A percentile compares a stretch with the other conserved stretches of the same genome.
phyloP scores from a whole-genome alignment of 129 eudicot genomes.

The Apium graveolens region DNA sequence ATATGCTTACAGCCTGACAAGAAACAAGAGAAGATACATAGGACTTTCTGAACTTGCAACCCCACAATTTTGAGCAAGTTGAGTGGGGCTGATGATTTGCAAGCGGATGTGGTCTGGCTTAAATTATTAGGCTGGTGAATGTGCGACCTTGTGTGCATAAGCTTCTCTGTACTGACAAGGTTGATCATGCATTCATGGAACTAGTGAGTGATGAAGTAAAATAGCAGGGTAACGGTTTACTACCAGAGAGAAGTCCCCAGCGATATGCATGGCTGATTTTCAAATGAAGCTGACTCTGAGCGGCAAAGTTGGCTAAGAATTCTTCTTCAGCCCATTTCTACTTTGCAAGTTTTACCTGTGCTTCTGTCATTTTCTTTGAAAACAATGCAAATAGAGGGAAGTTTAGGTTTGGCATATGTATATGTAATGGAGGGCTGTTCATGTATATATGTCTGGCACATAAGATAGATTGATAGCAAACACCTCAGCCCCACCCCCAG shows the following conservation, averaged over 20 bases:
- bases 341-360: too few relatives aligned
- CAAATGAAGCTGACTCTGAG: background rate
- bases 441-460: constrained; percentile 18
- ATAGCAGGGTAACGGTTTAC: background rate
- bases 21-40: constrained; percentile 27
- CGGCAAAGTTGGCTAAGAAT: background rate
- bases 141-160: background rate
- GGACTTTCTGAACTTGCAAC: background rate
- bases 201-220: background rate
- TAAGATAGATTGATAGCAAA: background rate
- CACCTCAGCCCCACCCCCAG: constrained; percentile 23
- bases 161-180: background rate
- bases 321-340: too few relatives aligned
- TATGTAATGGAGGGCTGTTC: constrained; percentile 10
- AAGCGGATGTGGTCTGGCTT: background rate
- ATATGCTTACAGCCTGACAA: constrained; percentile 78
- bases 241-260: background rate
- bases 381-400: too few relatives aligned
- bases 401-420: background rate
- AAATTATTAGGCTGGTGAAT: background rate
- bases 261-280: background rate
- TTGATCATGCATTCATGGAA: background rate
- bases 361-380: too few relatives aligned
- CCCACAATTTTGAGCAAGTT: constrained; percentile 6
- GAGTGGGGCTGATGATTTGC: background rate